Conservation (phyloP, 2,329 filamentous ascomycete genomes). For the Verticillium alfalfae region DNA sequence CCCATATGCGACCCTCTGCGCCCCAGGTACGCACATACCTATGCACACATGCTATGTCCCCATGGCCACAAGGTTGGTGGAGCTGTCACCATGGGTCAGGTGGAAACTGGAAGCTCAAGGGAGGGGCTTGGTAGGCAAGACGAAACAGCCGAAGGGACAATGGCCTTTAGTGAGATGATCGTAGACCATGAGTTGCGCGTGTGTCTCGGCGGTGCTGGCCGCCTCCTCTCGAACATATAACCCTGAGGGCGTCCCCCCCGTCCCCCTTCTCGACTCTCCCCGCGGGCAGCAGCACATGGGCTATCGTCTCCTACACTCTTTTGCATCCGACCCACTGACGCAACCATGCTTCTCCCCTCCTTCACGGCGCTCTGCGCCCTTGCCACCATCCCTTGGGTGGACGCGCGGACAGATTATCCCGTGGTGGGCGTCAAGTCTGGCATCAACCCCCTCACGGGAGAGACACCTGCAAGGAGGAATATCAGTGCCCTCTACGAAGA, state of each 20-base stretch:
- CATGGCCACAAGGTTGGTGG: neutral
- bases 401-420: conserved; percentile 8
- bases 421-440: conserved; percentile 31
- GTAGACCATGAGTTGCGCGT: neutral
- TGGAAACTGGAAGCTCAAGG: neutral
- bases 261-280: neutral
- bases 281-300: neutral
- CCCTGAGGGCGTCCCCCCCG: neutral
- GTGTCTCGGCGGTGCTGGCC: neutral
- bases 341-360: conserved; percentile 1
- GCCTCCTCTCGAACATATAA: neutral
- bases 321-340: neutral
- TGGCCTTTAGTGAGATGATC: neutral
- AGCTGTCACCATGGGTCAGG: neutral
- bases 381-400: neutral
- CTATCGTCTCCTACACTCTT: neutral
- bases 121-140: neutral
- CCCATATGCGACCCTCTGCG: neutral
- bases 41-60: neutral
- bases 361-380: conserved; percentile 4
- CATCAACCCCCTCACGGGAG: conserved; percentile 27
- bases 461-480: conserved; percentile 37
- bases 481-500: conserved; percentile 38
- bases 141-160: neutral
- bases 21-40: neutral